Evolutionary conservation across 179 eudicot species (phyloP), one percentile per base, ranked within the genome.

Genomic region (Actinidia chinensis): DNA sequence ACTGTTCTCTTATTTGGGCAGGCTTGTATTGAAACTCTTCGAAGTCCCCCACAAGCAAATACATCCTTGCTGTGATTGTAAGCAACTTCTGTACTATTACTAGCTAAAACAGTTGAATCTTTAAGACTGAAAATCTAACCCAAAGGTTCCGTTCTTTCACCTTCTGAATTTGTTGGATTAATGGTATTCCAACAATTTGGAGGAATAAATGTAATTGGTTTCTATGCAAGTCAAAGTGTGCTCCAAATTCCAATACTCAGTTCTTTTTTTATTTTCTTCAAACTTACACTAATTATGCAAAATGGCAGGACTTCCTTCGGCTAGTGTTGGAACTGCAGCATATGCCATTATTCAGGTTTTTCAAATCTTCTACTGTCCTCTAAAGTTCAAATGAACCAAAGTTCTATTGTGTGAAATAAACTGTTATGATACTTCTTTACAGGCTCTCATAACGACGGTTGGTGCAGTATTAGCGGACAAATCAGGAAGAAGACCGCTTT

Each of bases 101-200:
- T 43, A 17, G 28, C 18, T n/a, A 9, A 25, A 22, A 46, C 17
- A 23, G 25, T 71, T 9, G 54, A 50, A 50, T 10, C 54, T 50
- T 50, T 50, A 50, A 9, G 54, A 11, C 54, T 50, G 14, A 50
- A 50, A 10, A 9, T 50, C 14, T 50, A 50, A 11, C 14, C 54
- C 13, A 9, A 50, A 14, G 14, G 3, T 0, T 50, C 14, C 11
- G 14, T 9, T 50, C 14, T 50, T 14, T 9, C 54, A 0, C 14
- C 14, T 50, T 50, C 36, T 0, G 22, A 78, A 23, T 42, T 64
- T 64, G 92, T 91, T 22, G 97, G 94, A 75, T 70, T 94, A 64
- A 92, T 94, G 98, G 83, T 89, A 23, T 91, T 89, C 77, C 98
- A 94, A 78, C 98, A 94, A 85, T 84, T 88, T 82, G 93, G 88